A percentile compares a stretch with the other conserved stretches of the same genome.
phyloP scores from a whole-genome alignment of 2,329 filamentous ascomycete species.

The Metarhizium humberi region DNA sequence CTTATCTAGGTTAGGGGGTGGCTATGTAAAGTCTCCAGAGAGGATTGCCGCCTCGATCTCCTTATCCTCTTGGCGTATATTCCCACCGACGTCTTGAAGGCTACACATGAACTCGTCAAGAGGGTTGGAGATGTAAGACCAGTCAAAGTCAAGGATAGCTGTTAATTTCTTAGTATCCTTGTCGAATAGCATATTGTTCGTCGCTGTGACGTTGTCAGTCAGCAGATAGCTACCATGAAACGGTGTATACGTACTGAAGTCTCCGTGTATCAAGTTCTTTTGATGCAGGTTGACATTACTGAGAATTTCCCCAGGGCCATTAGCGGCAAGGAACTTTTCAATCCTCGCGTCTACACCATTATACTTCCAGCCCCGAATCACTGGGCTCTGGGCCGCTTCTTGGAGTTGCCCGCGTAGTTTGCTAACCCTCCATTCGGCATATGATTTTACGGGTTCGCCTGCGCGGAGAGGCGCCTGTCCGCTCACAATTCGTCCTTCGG shows the following conservation, averaged over 20 bases:
- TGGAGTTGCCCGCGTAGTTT: constrained; percentile 7
- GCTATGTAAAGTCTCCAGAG: neutral
- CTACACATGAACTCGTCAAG: constrained; percentile 15
- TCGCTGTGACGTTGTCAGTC: constrained; percentile 7
- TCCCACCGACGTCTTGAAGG: constrained; percentile 9
- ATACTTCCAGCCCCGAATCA: constrained; percentile 13
- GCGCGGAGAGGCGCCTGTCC: constrained; percentile 9
- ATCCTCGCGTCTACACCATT: constrained; percentile 9
- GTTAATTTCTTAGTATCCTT: constrained; percentile 11
- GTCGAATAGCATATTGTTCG: constrained; percentile 18
- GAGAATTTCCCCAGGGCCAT: constrained; percentile 7
- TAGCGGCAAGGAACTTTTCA: constrained; percentile 8
- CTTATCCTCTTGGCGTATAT: neutral
- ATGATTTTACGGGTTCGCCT: constrained; percentile 10
- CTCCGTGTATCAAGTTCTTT: constrained; percentile 14
- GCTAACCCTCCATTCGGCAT: constrained; percentile 8
- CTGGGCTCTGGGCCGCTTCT: constrained; percentile 6
- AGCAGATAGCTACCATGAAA: no score
- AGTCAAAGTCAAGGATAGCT: constrained; percentile 20
- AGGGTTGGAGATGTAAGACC: constrained; percentile 13
- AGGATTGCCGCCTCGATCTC: neutral
- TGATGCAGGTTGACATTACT: constrained; percentile 7
- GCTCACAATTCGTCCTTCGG: constrained; percentile 8
- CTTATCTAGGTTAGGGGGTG: neutral
- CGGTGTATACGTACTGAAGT: constrained; percentile 15